Base-by-base conservation (phyloP, 805 yeast species). In the Barnettozyma salicaria region DNA sequence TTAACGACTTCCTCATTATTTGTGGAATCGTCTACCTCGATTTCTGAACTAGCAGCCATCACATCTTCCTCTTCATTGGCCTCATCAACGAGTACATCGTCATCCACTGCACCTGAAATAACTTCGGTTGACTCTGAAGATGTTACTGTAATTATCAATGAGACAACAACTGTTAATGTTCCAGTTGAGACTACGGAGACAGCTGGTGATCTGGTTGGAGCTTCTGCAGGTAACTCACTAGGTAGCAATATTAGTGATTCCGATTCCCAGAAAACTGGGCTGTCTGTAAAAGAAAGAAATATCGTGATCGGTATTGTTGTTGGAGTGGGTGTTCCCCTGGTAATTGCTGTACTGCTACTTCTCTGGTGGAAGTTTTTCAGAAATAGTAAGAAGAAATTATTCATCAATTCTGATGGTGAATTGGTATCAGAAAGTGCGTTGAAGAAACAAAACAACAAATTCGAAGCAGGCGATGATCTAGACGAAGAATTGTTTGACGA, bases 241-340 rank as follows among this genome's bases (percentile, higher is more conserved):
- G n/a, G n/a, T n/a, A n/a, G n/a, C n/a, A n/a, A n/a, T n/a, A n/a
- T n/a, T n/a, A n/a, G n/a, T n/a, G n/a, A n/a, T n/a, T n/a, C n/a
- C n/a, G n/a, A n/a, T n/a, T 29, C 26, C 47, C 26, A 28, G 44
- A n/a, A n/a, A n/a, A n/a, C n/a, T 2, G 78, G 79, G 0, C 54
- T 76, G 5, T 66, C 78, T 1, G 50, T 60, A n/a, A 43, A 50
- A 19, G 59, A 72, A 43, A 66, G 71, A 36, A 68, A 69, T 38
- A 68, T 80, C 23, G 74, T 78, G 11, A 71, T 79, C 36, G 88
- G 88, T 32, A 76, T 78, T 36, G 79, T 75, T 23, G 78, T 80
- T 4, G 88, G 86, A 32, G 66, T 80, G 11, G 86, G 85, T 36
- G 75, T 80, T 2, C 82, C 88, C 5, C 33, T 74, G 1, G 53